Conservation (phyloP, 305 asterid genomes). For the Solanum hybrid region DNA sequence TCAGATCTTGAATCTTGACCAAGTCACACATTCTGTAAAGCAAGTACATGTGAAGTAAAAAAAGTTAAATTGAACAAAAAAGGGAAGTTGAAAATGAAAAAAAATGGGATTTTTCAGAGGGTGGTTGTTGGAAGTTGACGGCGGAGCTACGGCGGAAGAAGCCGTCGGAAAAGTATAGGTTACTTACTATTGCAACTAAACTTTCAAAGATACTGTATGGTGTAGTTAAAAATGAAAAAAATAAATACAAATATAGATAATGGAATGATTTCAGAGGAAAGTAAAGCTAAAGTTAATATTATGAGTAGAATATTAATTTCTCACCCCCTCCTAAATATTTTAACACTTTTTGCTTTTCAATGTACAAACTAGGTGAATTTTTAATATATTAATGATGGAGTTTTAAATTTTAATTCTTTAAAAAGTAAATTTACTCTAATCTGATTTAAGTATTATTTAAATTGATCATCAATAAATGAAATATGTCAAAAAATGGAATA, state of each 20-base stretch:
- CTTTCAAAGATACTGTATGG: slow-evolving; percentile 8
- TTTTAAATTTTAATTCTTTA: not conserved
- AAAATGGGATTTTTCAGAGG: not conserved
- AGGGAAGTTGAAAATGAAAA: not conserved
- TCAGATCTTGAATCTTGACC: not conserved
- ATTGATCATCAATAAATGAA: not conserved
- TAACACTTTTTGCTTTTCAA: slow-evolving; percentile 2
- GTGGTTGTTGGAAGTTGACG: not conserved
- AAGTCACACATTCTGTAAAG: not conserved
- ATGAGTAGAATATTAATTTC: slow-evolving; percentile 6
- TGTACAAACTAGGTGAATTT: not conserved
- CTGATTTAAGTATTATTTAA: not conserved
- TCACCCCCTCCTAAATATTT: not conserved
- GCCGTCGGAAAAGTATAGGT: slow-evolving; percentile 8
- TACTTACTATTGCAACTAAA: slow-evolving; percentile 5
- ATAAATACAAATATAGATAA: slow-evolving; percentile 1
- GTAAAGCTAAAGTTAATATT: slow-evolving; percentile 8
- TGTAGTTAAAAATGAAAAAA: slow-evolving; percentile 8
- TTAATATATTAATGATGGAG: not conserved
- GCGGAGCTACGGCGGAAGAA: slow-evolving; percentile 6
- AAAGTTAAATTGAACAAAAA: not conserved
- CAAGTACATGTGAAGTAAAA: not conserved
- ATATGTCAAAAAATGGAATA: not conserved
- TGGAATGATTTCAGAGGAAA: slow-evolving; percentile 7
- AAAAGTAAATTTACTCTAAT: not conserved